Conservation (phyloP, 2,329 filamentous ascomycete genomes). For the Plenodomus lindquistii region DNA sequence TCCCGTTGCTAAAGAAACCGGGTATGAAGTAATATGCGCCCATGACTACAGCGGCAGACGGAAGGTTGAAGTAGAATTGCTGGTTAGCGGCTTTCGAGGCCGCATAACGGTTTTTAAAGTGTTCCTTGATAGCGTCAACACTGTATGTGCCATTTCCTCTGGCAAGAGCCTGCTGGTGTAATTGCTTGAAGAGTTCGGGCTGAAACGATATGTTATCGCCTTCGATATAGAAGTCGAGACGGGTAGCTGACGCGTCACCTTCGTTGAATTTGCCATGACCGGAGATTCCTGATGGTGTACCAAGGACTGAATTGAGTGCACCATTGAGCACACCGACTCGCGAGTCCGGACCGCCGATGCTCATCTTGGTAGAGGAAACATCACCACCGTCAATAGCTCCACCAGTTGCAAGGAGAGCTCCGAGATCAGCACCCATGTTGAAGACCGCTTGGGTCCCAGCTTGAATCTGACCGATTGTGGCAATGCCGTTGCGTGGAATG, state of each 20-base stretch:
- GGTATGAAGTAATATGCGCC: slow-evolving; percentile 28
- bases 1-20: slow-evolving; percentile 26
- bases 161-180: slow-evolving; percentile 22
- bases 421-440: slow-evolving; percentile 46
- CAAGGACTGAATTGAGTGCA: slow-evolving; percentile 34
- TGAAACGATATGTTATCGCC: slow-evolving; percentile 38
- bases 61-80: slow-evolving; percentile 26
- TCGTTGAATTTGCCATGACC: slow-evolving; percentile 32
- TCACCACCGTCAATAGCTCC: slow-evolving; percentile 22
- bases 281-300: slow-evolving; percentile 32
- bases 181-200: slow-evolving; percentile 25
- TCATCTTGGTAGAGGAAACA: slow-evolving; percentile 23
- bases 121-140: slow-evolving; percentile 20
- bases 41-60: slow-evolving; percentile 19
- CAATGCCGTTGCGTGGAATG: slow-evolving; percentile 46
- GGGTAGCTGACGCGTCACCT: slow-evolving; percentile 38
- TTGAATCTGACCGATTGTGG: slow-evolving; percentile 40
- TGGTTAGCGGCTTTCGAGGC: slow-evolving; percentile 18
- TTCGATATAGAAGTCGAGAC: slow-evolving; percentile 29
- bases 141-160: slow-evolving; percentile 22
- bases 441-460: slow-evolving; percentile 39
- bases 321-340: slow-evolving; percentile 25
- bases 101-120: slow-evolving; percentile 24
- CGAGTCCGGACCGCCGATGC: slow-evolving; percentile 19
- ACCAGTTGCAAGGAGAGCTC: slow-evolving; percentile 19